A percentile compares a stretch with the other conserved stretches of the same genome.
phyloP scores from a whole-genome alignment of 1,284 basidiomycete species.

The Meripilus lineatus region DNA sequence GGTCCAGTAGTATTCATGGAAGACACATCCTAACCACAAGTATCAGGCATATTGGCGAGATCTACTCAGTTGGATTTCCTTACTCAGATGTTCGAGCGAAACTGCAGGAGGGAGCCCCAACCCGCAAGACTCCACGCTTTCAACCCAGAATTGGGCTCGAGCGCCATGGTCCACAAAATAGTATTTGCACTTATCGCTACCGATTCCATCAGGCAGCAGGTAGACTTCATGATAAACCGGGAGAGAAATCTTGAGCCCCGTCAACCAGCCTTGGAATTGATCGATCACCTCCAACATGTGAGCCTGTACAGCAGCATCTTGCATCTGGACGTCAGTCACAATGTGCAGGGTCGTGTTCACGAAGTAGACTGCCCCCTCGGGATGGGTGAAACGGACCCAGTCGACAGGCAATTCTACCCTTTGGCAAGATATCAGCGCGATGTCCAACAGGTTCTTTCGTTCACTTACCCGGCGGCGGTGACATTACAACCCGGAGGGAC shows the following conservation, averaged over 20 bases:
- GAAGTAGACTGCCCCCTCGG: conserved; percentile 24
- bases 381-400: conserved; percentile 18
- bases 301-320: not conserved
- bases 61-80: conserved; percentile 5
- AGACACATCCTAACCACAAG: not conserved
- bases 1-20: conserved; percentile 27
- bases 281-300: conserved; percentile 6
- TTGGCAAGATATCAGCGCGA: no score
- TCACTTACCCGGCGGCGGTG: no score
- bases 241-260: conserved; percentile 1
- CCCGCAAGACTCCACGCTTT: conserved; percentile 15
- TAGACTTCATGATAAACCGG: conserved; percentile 20
- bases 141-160: conserved; percentile 22
- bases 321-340: conserved; percentile 20
- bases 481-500: no score
- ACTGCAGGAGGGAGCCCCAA: conserved; percentile 17
- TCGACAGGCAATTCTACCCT: conserved; percentile 11
- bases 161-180: conserved; percentile 24
- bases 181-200: conserved; percentile 17
- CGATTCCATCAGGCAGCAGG: conserved; percentile 13
- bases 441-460: no score
- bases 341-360: conserved; percentile 13
- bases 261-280: not conserved
- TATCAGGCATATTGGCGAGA: not conserved
- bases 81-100: conserved; percentile 21